A percentile compares a stretch with the other conserved stretches of the same genome.
These are phyloP conservation scores for Zygotorulaspora florentina DNA, from an alignment of 805 yeast species.

Conservation along the genomic window DNA sequence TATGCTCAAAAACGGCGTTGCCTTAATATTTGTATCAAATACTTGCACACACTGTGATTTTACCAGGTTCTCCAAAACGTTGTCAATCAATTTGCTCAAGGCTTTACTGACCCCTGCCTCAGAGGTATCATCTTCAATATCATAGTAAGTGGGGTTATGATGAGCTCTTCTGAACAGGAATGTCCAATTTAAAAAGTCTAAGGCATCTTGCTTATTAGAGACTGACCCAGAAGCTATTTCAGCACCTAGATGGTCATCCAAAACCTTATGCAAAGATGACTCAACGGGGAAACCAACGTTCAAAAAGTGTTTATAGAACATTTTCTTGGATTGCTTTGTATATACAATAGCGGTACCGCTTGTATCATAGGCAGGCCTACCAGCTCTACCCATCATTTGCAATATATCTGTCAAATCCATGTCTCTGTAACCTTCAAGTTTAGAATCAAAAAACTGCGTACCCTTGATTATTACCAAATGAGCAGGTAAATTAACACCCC, in stretches of 20 bases:
- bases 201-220: constrained; percentile 85
- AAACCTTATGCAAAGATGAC: constrained; percentile 67
- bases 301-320: constrained; percentile 80
- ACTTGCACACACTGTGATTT: constrained; percentile 67
- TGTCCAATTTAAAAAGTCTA: constrained; percentile 94
- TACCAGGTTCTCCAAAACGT: constrained; percentile 58
- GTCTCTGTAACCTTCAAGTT: constrained; percentile 90
- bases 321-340: constrained; percentile 74
- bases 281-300: constrained; percentile 97
- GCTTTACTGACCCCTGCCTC: constrained; percentile 54
- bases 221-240: constrained; percentile 94
- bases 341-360: constrained; percentile 90
- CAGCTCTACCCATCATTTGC: constrained; percentile 99
- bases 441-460: constrained; percentile 91
- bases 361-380: constrained; percentile 93
- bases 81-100: constrained; percentile 63
- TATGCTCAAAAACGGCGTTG: constrained; percentile 81
- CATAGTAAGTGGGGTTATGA: constrained; percentile 89
- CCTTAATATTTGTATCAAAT: constrained; percentile 44
- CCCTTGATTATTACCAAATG: constrained; percentile 98
- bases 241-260: constrained; percentile 92
- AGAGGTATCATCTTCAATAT: constrained; percentile 63
- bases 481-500: constrained; percentile 99
- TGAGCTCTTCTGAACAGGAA: constrained; percentile 90
- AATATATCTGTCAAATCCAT: constrained; percentile 93